Percentiles rank a stretch among this genome's conserved stretches.
These are phyloP conservation scores for Pleurotus ostreatus DNA, from an alignment of 768 basidiomycete genomes.

Conservation along the genomic window DNA sequence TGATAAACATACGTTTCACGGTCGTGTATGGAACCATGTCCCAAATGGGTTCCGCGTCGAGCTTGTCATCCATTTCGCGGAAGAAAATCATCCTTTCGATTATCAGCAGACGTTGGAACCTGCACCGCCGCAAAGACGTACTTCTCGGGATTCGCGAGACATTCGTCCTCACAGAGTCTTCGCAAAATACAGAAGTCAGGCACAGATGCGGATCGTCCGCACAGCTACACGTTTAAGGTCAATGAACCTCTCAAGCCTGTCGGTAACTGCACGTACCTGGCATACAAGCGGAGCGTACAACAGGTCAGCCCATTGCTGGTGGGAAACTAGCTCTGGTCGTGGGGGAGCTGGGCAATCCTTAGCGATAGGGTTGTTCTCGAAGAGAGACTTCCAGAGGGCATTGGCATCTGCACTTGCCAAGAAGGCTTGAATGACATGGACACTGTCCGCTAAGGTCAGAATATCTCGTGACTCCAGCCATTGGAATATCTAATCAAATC, in stretches of 20 bases:
- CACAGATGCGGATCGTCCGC: background rate
- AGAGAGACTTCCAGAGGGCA: conserved; percentile 1
- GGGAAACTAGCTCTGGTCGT: background rate
- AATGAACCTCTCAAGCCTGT: background rate
- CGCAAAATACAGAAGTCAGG: conserved; percentile 6
- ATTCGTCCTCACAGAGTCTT: conserved; percentile 4
- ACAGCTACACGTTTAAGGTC: background rate
- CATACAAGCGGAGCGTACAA: conserved; percentile 6
- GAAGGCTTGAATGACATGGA: background rate
- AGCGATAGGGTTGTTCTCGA: conserved; percentile 2
- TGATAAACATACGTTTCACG: background rate
- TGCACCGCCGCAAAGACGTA: no score
- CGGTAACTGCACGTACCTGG: background rate
- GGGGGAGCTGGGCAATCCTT: conserved; percentile 6
- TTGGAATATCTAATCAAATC: conserved; percentile 4
- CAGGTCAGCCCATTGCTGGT: conserved; percentile 2
- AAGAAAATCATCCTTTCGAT: conserved; percentile 2
- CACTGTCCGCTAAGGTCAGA: background rate
- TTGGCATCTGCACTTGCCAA: background rate
- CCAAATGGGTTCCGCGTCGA: background rate
- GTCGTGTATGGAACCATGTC: conserved; percentile 8
- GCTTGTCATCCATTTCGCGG: background rate
- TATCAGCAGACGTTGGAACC: background rate
- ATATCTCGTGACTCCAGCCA: conserved; percentile 1
- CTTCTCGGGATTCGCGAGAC: background rate